phyloP scores from a whole-genome alignment of 164 flowering plant species.

The Santalum album region DNA sequence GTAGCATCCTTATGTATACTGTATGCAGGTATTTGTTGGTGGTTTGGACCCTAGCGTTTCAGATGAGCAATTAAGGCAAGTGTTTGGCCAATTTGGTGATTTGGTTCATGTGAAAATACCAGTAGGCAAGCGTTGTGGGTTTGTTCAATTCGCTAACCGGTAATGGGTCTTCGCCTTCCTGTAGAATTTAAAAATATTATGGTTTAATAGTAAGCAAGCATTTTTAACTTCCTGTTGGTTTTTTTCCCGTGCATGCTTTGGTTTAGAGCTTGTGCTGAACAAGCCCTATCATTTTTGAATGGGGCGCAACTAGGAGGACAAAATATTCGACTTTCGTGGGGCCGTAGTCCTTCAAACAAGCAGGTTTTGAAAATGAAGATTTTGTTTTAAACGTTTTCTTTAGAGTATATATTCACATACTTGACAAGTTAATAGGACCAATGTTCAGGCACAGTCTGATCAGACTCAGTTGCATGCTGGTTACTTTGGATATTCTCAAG shows the following conservation, averaged over 20 bases:
- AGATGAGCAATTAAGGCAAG: conserved; percentile 58
- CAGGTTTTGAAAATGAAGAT: conserved; percentile 35
- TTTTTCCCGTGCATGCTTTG: neutral
- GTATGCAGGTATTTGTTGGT: conserved; percentile 77
- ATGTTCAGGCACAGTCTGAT: conserved; percentile 45
- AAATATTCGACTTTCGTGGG: conserved; percentile 77
- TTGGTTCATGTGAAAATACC: conserved; percentile 78
- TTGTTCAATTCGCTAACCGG: conserved; percentile 79
- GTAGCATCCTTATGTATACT: conserved; percentile 2
- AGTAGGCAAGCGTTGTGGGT: conserved; percentile 74
- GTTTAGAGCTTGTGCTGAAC: conserved; percentile 67
- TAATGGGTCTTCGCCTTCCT: conserved; percentile 16
- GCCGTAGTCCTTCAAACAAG: conserved; percentile 72
- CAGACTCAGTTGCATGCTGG: conserved; percentile 56
- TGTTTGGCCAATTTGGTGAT: conserved; percentile 63
- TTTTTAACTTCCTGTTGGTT: too few species aligned
- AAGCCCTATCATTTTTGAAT: conserved; percentile 54
- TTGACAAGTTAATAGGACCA: neutral
- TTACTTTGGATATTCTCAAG: conserved; percentile 66
- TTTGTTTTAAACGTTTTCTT: neutral
- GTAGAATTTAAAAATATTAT: too few species aligned
- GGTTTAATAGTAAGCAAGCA: too few species aligned
- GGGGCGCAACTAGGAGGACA: conserved; percentile 57
- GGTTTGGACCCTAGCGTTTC: conserved; percentile 70
- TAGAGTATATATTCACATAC: neutral